Conservation (phyloP, 805 yeast species). For the Cyberlindnera japonica region DNA sequence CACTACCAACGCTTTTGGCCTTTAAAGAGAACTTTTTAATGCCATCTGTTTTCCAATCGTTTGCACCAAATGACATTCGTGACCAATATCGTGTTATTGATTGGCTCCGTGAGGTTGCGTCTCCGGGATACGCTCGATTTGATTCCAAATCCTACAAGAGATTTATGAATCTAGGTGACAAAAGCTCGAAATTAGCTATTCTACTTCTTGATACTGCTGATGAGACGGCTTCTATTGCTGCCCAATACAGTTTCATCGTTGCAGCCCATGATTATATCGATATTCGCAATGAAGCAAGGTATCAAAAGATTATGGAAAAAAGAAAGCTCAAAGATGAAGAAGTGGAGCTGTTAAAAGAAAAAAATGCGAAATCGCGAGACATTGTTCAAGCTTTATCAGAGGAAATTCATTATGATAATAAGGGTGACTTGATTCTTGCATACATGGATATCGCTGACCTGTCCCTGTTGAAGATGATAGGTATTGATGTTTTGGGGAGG, state of each 20-base stretch:
- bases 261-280: slow-evolving; percentile 37
- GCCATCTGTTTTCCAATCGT: slow-evolving; percentile 53
- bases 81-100: slow-evolving; percentile 41
- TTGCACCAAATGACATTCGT: slow-evolving; percentile 62
- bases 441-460: slow-evolving; percentile 44
- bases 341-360: slow-evolving; percentile 41
- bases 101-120: slow-evolving; percentile 44
- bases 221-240: slow-evolving; percentile 24
- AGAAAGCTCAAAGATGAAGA: slow-evolving; percentile 39
- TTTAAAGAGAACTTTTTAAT: slow-evolving; percentile 54
- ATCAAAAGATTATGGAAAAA: slow-evolving; percentile 33
- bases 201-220: slow-evolving; percentile 16
- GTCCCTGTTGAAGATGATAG: slow-evolving; percentile 12
- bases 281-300: slow-evolving; percentile 38
- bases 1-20: slow-evolving; percentile 58
- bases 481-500: slow-evolving; percentile 22
- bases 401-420: slow-evolving; percentile 44
- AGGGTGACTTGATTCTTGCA: slow-evolving; percentile 40
- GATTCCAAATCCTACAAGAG: slow-evolving; percentile 22
- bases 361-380: slow-evolving; percentile 34
- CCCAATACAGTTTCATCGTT: slow-evolving; percentile 21
- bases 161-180: slow-evolving; percentile 15
- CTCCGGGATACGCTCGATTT: slow-evolving; percentile 52
- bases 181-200: slow-evolving; percentile 9
- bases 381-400: slow-evolving; percentile 46